Evolutionary conservation across 768 basidiomycete genomes (phyloP).

Genomic region (Panus rudis): DNA sequence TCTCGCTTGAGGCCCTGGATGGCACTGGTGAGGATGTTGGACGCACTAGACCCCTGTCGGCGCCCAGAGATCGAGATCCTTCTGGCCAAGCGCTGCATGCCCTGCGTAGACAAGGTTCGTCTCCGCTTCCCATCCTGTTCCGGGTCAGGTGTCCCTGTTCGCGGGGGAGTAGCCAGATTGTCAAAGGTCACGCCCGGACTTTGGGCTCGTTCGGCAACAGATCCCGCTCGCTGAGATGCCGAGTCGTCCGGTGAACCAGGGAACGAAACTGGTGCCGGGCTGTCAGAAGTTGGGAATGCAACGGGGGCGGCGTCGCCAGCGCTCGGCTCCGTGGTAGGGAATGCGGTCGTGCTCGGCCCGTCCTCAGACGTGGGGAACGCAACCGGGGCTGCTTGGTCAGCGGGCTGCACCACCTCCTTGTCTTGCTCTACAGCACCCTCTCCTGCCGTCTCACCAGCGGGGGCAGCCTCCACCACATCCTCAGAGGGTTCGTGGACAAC

Average conservation of each 20-base stretch:
- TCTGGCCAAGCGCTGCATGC: slow-evolving; percentile 75
- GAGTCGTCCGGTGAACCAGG: slow-evolving; percentile 25
- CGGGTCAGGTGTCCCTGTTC: slow-evolving; percentile 61
- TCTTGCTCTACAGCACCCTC: slow-evolving; percentile 5
- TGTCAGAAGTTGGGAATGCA: slow-evolving; percentile 13
- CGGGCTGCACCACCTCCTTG: too few species aligned
- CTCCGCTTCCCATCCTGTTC: slow-evolving; percentile 68
- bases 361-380: slow-evolving; percentile 23
- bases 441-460: slow-evolving; percentile 10
- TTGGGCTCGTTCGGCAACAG: slow-evolving; percentile 17
- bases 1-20: slow-evolving; percentile 46
- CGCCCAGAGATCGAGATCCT: slow-evolving; percentile 61
- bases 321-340: slow-evolving; percentile 8
- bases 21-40: slow-evolving; percentile 31
- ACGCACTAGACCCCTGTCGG: slow-evolving; percentile 42
- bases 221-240: slow-evolving; percentile 25
- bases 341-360: slow-evolving; percentile 4
- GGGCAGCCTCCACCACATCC: slow-evolving; percentile 5
- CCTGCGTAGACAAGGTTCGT: slow-evolving; percentile 70
- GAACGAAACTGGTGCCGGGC: slow-evolving; percentile 26
- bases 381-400: slow-evolving; percentile 15
- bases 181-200: slow-evolving; percentile 59
- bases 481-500: slow-evolving; percentile 11
- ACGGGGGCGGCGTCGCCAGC: slow-evolving; percentile 10
- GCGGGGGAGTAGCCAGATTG: slow-evolving; percentile 48